Base-by-base conservation (phyloP, 192 early-diverging fungal genomes). In the Phycomyces nitens region DNA sequence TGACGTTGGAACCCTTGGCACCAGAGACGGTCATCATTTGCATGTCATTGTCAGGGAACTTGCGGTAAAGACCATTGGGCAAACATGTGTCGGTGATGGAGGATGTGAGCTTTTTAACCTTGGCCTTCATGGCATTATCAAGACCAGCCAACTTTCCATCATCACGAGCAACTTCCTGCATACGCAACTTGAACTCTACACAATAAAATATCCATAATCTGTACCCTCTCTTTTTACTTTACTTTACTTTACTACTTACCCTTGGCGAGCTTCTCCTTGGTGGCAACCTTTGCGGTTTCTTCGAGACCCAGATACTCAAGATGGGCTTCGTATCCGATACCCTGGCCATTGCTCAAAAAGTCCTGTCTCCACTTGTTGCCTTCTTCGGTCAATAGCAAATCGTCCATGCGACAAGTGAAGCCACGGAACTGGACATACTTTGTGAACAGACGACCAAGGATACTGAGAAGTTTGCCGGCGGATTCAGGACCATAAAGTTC, bases 21-120 rank as follows among this genome's bases (percentile, higher is more conserved):
- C 98, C 98, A 52, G 95, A 95, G 42, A 94, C 88, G 1, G 93
- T 96, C 98, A 99, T 99, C 71, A 94, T 85, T 80, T 96, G 93
- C 95, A 99, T 97, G 79, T 95, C 93, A 78, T 99, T 99, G 59
- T 85, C 72, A 23, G 98, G 98, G 88, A 99, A 99, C 38, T 60
- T 71, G 44, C 72, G 56, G 56, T 82, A 77, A 54, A 94, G 74
- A 53, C 80, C 72, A 42, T 85, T 83, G 9, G 93, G 93, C 20
- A 95, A 78, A 72, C 89, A 90, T 7, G 80, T 78, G 10, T 83
- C 79, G 43, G 93, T 93, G 62, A 94, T 90, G 8, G 81, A 80
- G 26, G 87, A 84, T 0, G 94, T 96, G 42, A 97, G 60, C 49
- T 82, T 78, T 83, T 92, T 95, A 64, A 94, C 91, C 51, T 73